Evolutionary conservation across 495 filamentous ascomycete genomes (phyloP), one percentile per base, ranked within the genome.

Genomic region (Daldinia concentrica): DNA sequence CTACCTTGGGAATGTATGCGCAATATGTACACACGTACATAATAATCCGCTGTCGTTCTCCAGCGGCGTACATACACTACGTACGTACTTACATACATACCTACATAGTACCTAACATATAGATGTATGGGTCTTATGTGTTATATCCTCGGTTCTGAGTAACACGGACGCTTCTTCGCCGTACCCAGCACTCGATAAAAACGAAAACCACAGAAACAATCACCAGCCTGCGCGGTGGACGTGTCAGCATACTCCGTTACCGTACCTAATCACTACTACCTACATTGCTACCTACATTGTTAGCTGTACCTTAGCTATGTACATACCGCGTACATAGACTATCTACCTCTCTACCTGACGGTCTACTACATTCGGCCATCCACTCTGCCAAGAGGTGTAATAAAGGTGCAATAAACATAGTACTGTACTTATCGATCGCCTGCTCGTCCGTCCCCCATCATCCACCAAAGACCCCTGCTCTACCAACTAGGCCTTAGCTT

Each of bases 301-400:
- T 48, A 48, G 43, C 43, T 48, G 22, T 48, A 48, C 17, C 8
- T 45, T 43, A 43, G 39, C 15, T 43, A 43, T 29, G 24, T 64
- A 41, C 34, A 43, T 62, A 52, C n/a, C 6, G 30, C 15, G 22
- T 51, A 43, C 24, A 15, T 43, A 43, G 14, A 15, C 36, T 59
- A 26, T 8, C n/a, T 32, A 26, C 29, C 8, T 27, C 26, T n/a
- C 30, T 59, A 19, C 36, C 58, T 50, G 19, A 66, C 69, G 63
- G 69, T 72, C 69, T 72, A 64, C 69, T 58, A 64, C 64, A 68
- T 72, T 72, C 48, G 64, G 69, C 58, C 60, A 68, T 68, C 69
- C 69, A 72, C 69, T 64, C 50, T 34, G 65, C 65, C 70, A 69
- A 73, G 71, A 65, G 34, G 45, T 58, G 51, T 58, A 69, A 65